phyloP scores from a whole-genome alignment of 2,329 filamentous ascomycete genomes.

The Endocalyx cinctus region DNA sequence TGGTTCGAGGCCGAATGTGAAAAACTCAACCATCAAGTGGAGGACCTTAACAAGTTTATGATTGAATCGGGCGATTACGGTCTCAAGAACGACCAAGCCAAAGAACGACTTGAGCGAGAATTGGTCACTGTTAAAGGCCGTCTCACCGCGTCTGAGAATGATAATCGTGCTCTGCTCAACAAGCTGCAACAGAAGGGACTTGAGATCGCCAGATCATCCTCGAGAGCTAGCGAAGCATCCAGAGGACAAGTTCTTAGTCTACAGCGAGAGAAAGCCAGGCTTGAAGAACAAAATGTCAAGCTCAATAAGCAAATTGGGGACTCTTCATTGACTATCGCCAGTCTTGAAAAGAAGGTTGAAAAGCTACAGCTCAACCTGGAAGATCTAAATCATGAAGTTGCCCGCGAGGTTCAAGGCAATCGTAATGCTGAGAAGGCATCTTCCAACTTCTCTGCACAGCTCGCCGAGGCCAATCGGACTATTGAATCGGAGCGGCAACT shows the following conservation, averaged over 20 bases:
- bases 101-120: conserved; percentile 88
- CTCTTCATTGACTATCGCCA: conserved; percentile 74
- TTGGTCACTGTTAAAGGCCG: conserved; percentile 87
- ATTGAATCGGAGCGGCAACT: conserved; percentile 88
- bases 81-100: conserved; percentile 85
- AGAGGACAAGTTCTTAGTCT: conserved; percentile 70
- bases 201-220: conserved; percentile 87
- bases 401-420: conserved; percentile 82
- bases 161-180: conserved; percentile 91
- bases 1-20: conserved; percentile 77
- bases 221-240: conserved; percentile 78
- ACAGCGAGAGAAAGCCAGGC: conserved; percentile 75
- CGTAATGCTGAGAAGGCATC: conserved; percentile 86
- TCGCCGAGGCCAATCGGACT: conserved; percentile 84
- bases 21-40: conserved; percentile 73
- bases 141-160: conserved; percentile 87
- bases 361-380: conserved; percentile 85
- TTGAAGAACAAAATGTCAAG: conserved; percentile 78
- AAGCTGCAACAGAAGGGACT: conserved; percentile 97
- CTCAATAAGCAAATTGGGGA: conserved; percentile 83
- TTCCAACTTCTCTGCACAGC: conserved; percentile 72
- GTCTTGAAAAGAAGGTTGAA: conserved; percentile 89
- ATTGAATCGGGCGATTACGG: conserved; percentile 86
- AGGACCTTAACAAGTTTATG: conserved; percentile 81
- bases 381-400: conserved; percentile 88